Percentiles rank a stretch among this genome's conserved stretches.
phyloP scores from a whole-genome alignment of 108 stramenopile genomes.

The Aurantiochytrium sp. region DNA sequence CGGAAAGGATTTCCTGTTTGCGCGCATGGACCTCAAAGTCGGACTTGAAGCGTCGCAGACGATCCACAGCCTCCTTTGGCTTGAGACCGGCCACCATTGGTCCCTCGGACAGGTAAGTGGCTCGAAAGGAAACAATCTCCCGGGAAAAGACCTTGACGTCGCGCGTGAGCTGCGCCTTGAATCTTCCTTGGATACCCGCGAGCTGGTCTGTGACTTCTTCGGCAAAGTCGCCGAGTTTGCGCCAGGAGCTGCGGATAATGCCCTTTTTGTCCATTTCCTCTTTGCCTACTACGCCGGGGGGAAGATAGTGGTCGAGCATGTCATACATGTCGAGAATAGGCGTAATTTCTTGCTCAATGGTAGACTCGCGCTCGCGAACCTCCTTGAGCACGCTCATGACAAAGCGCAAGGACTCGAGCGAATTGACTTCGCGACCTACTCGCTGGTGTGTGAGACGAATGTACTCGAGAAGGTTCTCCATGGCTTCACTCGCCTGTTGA shows the following conservation, averaged over 20 bases:
- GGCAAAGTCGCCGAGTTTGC: conserved; percentile 47
- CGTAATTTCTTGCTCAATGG: conserved; percentile 51
- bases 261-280: conserved; percentile 55
- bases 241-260: conserved; percentile 40
- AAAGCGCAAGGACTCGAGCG: conserved; percentile 44
- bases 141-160: conserved; percentile 47
- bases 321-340: conserved; percentile 59
- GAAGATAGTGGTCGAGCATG: conserved; percentile 56
- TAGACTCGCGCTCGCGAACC: conserved; percentile 49
- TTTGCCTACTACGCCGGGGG: conserved; percentile 38
- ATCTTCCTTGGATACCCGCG: conserved; percentile 40
- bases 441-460: conserved; percentile 35
- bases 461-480: conserved; percentile 47
- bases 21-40: conserved; percentile 47
- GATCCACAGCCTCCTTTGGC: conserved; percentile 50
- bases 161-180: conserved; percentile 45
- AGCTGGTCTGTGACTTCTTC: conserved; percentile 47
- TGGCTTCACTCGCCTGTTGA: conserved; percentile 39
- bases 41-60: conserved; percentile 49
- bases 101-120: conserved; percentile 34
- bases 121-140: conserved; percentile 29
- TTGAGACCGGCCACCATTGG: conserved; percentile 39
- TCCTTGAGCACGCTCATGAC: conserved; percentile 57
- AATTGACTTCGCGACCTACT: conserved; percentile 44
- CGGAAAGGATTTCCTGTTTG: conserved; percentile 50